Conservation (phyloP, 1,284 basidiomycete genomes). For the Austroboletus novae-zelandiae region DNA sequence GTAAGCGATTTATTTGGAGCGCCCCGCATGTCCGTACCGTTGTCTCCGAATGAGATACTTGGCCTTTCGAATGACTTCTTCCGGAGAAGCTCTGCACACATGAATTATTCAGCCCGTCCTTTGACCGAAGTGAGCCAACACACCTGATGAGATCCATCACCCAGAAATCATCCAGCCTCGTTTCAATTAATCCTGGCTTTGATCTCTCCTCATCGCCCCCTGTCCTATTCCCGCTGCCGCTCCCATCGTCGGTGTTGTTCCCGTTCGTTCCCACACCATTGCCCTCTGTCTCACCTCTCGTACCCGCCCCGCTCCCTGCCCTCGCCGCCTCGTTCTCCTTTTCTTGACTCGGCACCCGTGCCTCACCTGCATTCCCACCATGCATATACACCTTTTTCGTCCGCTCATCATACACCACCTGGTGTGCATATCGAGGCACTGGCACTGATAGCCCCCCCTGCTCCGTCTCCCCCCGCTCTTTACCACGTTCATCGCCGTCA, state of each 20-base stretch:
- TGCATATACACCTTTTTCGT: conserved; percentile 63
- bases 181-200: conserved; percentile 33
- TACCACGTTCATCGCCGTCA: conserved; percentile 1
- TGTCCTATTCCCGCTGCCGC: background rate
- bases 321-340: conserved; percentile 13
- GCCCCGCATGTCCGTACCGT: conserved; percentile 44
- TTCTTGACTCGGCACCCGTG: conserved; percentile 14
- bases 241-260: background rate
- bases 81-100: conserved; percentile 48
- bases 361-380: conserved; percentile 63
- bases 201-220: conserved; percentile 17
- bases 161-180: conserved; percentile 74
- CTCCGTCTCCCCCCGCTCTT: background rate
- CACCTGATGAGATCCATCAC: conserved; percentile 65
- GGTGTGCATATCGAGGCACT: conserved; percentile 66
- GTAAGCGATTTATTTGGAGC: background rate
- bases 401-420: conserved; percentile 65
- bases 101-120: background rate
- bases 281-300: background rate
- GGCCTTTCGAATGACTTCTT: conserved; percentile 59
- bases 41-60: conserved; percentile 64
- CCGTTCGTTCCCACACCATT: background rate
- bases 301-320: background rate
- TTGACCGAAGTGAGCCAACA: background rate
- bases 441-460: conserved; percentile 37